Evolutionary conservation across 2,329 filamentous ascomycete genomes (phyloP).

Genomic region (Macrophomina pseudophaseolina): DNA sequence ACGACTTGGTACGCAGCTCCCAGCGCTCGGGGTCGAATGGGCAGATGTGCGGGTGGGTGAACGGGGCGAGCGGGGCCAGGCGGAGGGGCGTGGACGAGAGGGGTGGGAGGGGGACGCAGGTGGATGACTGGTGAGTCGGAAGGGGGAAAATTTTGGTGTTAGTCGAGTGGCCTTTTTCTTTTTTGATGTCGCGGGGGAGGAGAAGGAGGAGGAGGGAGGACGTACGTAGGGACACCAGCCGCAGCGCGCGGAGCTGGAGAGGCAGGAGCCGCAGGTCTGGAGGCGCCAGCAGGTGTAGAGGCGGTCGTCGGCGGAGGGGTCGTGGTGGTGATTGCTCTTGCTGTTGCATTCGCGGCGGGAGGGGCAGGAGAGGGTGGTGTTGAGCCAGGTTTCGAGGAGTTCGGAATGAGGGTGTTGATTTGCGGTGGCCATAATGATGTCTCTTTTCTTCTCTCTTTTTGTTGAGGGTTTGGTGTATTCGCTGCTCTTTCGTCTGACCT

Average conservation of each 20-base stretch:
- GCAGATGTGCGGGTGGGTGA: constrained; percentile 40
- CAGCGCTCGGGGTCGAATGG: constrained; percentile 49
- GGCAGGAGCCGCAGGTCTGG: constrained; percentile 39
- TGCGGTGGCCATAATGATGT: neutral
- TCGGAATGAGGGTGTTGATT: neutral
- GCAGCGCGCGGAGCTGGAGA: constrained; percentile 37
- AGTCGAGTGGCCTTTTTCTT: no score
- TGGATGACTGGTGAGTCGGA: constrained; percentile 38
- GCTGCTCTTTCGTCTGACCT: no score
- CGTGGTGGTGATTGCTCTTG: neutral
- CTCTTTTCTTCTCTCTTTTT: neutral
- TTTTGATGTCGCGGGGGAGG: no score
- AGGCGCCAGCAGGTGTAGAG: constrained; percentile 37
- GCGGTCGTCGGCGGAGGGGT: constrained; percentile 27
- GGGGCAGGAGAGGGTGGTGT: neutral
- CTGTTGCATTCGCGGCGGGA: neutral
- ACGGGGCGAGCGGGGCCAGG: constrained; percentile 47
- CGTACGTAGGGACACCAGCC: constrained; percentile 53
- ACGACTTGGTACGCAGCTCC: constrained; percentile 50
- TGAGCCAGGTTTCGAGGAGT: constrained; percentile 1
- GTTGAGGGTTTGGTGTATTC: neutral
- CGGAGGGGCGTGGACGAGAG: constrained; percentile 35
- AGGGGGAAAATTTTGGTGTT: no score
- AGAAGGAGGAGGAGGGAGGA: constrained; percentile 12
- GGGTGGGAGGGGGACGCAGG: constrained; percentile 49